phyloP scores from a whole-genome alignment of 73 alveolate genomes.

The Tetrahymena malaccensis region DNA sequence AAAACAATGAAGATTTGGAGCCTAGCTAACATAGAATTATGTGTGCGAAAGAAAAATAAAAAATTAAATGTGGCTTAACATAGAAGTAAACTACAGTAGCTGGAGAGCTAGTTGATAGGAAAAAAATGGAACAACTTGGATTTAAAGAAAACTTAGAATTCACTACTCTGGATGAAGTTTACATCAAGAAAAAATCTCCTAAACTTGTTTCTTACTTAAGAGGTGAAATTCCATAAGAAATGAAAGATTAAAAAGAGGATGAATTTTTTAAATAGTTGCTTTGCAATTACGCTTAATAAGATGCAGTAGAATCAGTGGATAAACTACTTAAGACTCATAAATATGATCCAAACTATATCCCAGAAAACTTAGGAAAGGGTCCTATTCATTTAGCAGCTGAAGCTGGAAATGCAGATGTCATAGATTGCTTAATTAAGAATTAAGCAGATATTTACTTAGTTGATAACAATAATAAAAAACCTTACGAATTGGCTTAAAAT shows the following conservation, averaged over 20 bases:
- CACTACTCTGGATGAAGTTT: neutral
- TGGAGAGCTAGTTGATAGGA: neutral
- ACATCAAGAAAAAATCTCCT: neutral
- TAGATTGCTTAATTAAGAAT: too few relatives aligned
- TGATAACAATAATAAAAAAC: neutral
- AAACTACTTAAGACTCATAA: too few relatives aligned
- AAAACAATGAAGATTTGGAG: neutral
- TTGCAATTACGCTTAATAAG: neutral
- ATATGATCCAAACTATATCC: neutral
- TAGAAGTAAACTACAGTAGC: neutral
- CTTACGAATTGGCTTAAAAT: neutral
- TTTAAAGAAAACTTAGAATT: neutral
- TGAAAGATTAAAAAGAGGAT: neutral
- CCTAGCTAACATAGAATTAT: neutral
- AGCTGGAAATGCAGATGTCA: neutral
- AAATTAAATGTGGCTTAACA: neutral
- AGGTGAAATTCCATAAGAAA: neutral
- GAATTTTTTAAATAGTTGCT: neutral
- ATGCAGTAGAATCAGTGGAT: neutral
- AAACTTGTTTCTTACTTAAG: neutral
- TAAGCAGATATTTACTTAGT: neutral
- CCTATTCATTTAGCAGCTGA: neutral
- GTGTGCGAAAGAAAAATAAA: neutral
- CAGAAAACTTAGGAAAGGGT: neutral
- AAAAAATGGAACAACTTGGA: neutral